Evolutionary conservation across 1,284 basidiomycete species (phyloP).

Genomic region (Tetrapyrgos nigripes): DNA sequence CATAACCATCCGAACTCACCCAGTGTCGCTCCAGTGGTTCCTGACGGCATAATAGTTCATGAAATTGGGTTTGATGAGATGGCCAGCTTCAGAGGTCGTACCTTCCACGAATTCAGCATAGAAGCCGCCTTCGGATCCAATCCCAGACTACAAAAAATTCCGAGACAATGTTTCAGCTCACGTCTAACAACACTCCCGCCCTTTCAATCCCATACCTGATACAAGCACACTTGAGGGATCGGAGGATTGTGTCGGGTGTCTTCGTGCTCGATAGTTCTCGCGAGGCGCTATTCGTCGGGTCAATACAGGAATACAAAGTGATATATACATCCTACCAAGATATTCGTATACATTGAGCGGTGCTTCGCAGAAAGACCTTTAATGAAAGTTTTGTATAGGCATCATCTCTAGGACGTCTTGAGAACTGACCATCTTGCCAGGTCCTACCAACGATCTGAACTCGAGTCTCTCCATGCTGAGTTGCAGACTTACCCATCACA

Average conservation of each 20-base stretch:
- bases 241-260: slow-evolving; percentile 55
- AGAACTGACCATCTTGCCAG: slow-evolving; percentile 50
- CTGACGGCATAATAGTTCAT: slow-evolving; percentile 35
- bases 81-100: slow-evolving; percentile 21
- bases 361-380: slow-evolving; percentile 49
- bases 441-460: slow-evolving; percentile 42
- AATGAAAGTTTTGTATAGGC: neutral
- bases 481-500: slow-evolving; percentile 70
- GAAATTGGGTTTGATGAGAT: neutral
- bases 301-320: neutral
- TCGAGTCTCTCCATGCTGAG: too few species aligned
- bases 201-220: slow-evolving; percentile 49
- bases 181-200: neutral
- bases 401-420: too few species aligned
- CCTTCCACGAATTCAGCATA: slow-evolving; percentile 63
- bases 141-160: neutral
- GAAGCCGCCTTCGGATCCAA: slow-evolving; percentile 57
- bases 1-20: slow-evolving; percentile 41
- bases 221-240: slow-evolving; percentile 71
- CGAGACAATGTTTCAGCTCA: neutral
- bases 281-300: slow-evolving; percentile 41
- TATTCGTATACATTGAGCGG: slow-evolving; percentile 66
- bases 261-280: slow-evolving; percentile 62
- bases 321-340: slow-evolving; percentile 44
- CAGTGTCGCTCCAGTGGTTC: slow-evolving; percentile 62